Percentiles rank a stretch among this genome's conserved stretches.
Conservation (phyloP, 2,329 filamentous ascomycete species). For the Colletotrichum magnum region DNA sequence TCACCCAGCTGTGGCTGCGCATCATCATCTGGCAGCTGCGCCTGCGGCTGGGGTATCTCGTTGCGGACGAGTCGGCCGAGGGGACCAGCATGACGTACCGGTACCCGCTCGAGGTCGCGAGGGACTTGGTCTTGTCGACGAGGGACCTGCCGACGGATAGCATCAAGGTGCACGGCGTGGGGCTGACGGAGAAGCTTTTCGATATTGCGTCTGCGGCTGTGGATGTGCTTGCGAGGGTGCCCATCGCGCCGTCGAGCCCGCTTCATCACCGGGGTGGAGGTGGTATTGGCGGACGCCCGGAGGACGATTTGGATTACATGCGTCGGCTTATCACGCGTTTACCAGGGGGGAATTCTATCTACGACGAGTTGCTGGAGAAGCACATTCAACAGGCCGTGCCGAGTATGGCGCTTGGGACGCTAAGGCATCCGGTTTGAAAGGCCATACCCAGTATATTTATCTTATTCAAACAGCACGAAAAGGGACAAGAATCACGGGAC, state of each 20-base stretch:
- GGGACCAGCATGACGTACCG: slow-evolving; percentile 55
- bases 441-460: not conserved
- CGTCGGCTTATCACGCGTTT: slow-evolving; percentile 54
- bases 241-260: slow-evolving; percentile 47
- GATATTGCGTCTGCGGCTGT: slow-evolving; percentile 61
- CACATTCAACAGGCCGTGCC: slow-evolving; percentile 55
- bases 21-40: slow-evolving; percentile 62
- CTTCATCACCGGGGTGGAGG: slow-evolving; percentile 25
- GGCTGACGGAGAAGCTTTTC: slow-evolving; percentile 62
- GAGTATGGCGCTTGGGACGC: slow-evolving; percentile 37
- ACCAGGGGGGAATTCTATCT: slow-evolving; percentile 54
- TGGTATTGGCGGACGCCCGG: slow-evolving; percentile 46
- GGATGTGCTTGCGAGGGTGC: slow-evolving; percentile 60
- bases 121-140: slow-evolving; percentile 55
- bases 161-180: slow-evolving; percentile 59
- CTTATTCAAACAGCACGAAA: not conserved
- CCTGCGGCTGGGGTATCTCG: slow-evolving; percentile 57
- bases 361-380: slow-evolving; percentile 56
- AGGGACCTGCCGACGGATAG: slow-evolving; percentile 54
- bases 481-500: not conserved
- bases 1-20: slow-evolving; percentile 62
- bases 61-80: slow-evolving; percentile 51
- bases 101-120: slow-evolving; percentile 59
- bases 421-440: slow-evolving; percentile 12
- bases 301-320: slow-evolving; percentile 56